Evolutionary conservation across 208 protist genomes (phyloP), one percentile per base, ranked within the genome.

Genomic region (Leishmania mexicana): DNA sequence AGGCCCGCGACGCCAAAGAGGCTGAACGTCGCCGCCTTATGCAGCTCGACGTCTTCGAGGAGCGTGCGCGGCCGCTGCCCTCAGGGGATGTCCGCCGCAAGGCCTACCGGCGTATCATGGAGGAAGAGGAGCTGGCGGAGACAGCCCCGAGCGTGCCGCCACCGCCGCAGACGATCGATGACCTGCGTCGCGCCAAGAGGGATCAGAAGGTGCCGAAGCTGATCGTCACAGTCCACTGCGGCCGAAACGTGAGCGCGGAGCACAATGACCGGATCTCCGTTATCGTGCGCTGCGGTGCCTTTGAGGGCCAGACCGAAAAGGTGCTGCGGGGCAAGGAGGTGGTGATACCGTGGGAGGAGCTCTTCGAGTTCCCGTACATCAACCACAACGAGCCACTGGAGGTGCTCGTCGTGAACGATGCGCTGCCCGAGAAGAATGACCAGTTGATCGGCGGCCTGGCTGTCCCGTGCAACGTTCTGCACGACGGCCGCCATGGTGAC

Each of bases 1-100:
- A 90, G 42, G 88, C 87, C 4, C 87, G 87, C 57, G 88, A 90
- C n/a, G 86, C 90, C 81, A 96, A 96, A 86, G 91, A 95, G 53
- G 71, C 85, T 17, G 93, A 94, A 70, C 86, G 82, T 49, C 91
- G 93, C 31, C 85, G 87, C 53, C 73, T 96, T 38, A 80, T 97
- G 84, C 95, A 97, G 81, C 84, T 96, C n/a, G 93, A 97, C 80
- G 85, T 97, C n/a, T 95, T 96, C 79, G 95, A 97, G 15, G 95
- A 97, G 80, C 92, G 95, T 49, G 95, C 95, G 28, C 89, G 88
- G 45, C 91, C 93, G 58, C 80, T 94, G 47, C 88, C 86, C 35
- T 87, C 72, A 6, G 76, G 74, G 17, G 62, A 84, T 21, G 77
- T 71, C 58, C 88, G 84, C 31, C 87, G 89, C 73, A 91, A 92